Evolutionary conservation across 2,329 filamentous ascomycete genomes (phyloP).

Genomic region (Stromatinia cepivora): DNA sequence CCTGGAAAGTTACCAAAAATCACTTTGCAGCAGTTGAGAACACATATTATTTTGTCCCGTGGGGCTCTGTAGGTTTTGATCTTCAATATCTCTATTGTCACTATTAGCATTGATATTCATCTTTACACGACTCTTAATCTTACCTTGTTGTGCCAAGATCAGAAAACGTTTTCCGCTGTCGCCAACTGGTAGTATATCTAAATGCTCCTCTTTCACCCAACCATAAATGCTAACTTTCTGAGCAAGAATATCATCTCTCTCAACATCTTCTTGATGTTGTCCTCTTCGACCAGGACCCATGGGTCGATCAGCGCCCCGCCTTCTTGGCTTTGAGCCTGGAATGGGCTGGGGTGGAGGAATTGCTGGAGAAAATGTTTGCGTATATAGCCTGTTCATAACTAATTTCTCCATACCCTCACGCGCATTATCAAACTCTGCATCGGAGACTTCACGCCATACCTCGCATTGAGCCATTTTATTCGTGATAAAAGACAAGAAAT

Average conservation of each 20-base stretch:
- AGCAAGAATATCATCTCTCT: conserved; percentile 90
- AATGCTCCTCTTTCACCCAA: conserved; percentile 89
- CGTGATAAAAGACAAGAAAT: conserved; percentile 93
- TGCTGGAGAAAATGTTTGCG: conserved; percentile 92
- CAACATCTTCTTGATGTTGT: conserved; percentile 97
- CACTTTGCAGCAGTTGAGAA: conserved; percentile 98
- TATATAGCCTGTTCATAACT: conserved; percentile 96
- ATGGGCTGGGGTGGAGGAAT: conserved; percentile 79
- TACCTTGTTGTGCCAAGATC: conserved; percentile 82
- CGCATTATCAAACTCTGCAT: conserved; percentile 97
- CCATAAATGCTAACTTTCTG: conserved; percentile 97
- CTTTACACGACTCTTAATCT: conserved; percentile 28
- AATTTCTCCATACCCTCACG: conserved; percentile 99
- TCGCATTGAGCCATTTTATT: conserved; percentile 99
- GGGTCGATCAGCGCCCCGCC: conserved; percentile 65
- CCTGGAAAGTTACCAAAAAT: conserved; percentile 71
- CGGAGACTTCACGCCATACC: conserved; percentile 92
- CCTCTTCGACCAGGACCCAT: conserved; percentile 83
- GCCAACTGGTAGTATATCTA: conserved; percentile 84
- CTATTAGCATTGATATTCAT: conserved; percentile 31
- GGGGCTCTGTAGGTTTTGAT: conserved; percentile 98
- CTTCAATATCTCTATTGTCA: conserved; percentile 76
- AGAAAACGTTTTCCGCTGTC: conserved; percentile 89
- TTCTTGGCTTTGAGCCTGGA: conserved; percentile 65
- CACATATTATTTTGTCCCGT: conserved; percentile 96